Base-by-base conservation (phyloP, 1,284 basidiomycete species). In the Wallemia ichthyophaga region DNA sequence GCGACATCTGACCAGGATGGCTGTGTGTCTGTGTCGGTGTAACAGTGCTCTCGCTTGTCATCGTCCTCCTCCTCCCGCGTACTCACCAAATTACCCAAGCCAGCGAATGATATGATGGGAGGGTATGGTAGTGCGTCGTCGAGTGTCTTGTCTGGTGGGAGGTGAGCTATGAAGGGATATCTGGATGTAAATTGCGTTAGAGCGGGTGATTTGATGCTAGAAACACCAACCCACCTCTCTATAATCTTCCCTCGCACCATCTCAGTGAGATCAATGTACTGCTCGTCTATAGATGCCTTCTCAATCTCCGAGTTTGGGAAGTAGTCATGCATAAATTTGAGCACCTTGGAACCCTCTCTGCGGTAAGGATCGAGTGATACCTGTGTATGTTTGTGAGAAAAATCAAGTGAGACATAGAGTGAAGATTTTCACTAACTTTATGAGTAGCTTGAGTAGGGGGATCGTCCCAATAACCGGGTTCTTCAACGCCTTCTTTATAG, bases 351-450 rank as follows among this genome's bases (percentile, higher is more conserved):
- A 64, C 83, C 87, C 71, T 98, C 92, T 59, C 84, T 76, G 19
- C 92, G 75, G 69, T 98, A 98, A 61, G 85, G 80, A 68, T 99
- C 94, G 57, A 99, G 75, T 21, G 88, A 94, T 53, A 96, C 85
- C 85, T 87, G 64, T 25, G 7, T 1, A 27, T 27, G 54, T 62
- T 26, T 64, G 66, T 37, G 64, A 59, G 27, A 59, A 63, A n/a
- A n/a, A n/a, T n/a, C n/a, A n/a, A n/a, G n/a, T n/a, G n/a, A n/a
- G n/a, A n/a, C n/a, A n/a, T n/a, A n/a, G n/a, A n/a, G n/a, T n/a
- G n/a, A n/a, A n/a, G n/a, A n/a, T n/a, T n/a, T n/a, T n/a, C 62
- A 63, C 60, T 21, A 60, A 87, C 88, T 75, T 98, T 96, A 73
- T 98, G 91, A 11, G 87, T 94, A 61, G 76, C 75, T 1, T 83